Percentiles rank a stretch among this genome's conserved stretches.
Conservation (phyloP, 495 filamentous ascomycete species). For the Penicillium tannophilum region DNA sequence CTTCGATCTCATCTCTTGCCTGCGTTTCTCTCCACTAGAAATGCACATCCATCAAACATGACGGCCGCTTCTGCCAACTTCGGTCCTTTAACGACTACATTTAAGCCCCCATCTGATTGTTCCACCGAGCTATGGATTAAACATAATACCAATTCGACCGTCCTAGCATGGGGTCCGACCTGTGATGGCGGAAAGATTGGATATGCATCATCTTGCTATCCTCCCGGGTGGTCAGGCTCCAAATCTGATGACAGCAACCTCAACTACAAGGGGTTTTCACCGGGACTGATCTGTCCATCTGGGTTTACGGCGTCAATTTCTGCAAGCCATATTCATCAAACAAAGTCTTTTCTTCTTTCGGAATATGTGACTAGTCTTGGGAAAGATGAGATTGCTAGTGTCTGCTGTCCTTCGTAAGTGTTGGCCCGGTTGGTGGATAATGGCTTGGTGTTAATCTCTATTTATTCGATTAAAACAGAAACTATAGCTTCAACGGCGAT, state of each 20-base stretch:
- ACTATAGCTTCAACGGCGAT: conserved; percentile 9
- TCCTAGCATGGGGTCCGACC: conserved; percentile 12
- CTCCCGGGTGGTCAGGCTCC: conserved; percentile 7
- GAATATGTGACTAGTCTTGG: conserved; percentile 10
- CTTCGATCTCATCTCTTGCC: no score
- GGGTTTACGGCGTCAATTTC: conserved; percentile 8
- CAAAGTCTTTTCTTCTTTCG: conserved; percentile 4
- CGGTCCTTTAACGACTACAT: conserved; percentile 16
- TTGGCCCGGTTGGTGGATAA: no score
- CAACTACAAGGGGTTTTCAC: conserved; percentile 16
- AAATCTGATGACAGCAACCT: conserved; percentile 9
- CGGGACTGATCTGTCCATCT: conserved; percentile 10
- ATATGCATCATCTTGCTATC: conserved; percentile 13
- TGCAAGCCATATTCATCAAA: conserved; percentile 5
- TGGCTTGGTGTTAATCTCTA: no score
- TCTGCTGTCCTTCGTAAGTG: conserved; percentile 19
- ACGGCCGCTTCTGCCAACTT: conserved; percentile 14
- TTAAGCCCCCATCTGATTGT: conserved; percentile 7
- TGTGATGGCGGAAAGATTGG: conserved; percentile 8
- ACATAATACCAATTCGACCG: conserved; percentile 3
- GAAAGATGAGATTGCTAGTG: conserved; percentile 9
- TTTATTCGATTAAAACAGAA: not conserved
- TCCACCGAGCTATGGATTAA: conserved; percentile 12
- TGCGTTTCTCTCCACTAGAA: not conserved
- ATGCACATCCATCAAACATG: conserved; percentile 1